Evolutionary conservation across 2,329 filamentous ascomycete genomes (phyloP).

Genomic region (Exophiala viscosa): DNA sequence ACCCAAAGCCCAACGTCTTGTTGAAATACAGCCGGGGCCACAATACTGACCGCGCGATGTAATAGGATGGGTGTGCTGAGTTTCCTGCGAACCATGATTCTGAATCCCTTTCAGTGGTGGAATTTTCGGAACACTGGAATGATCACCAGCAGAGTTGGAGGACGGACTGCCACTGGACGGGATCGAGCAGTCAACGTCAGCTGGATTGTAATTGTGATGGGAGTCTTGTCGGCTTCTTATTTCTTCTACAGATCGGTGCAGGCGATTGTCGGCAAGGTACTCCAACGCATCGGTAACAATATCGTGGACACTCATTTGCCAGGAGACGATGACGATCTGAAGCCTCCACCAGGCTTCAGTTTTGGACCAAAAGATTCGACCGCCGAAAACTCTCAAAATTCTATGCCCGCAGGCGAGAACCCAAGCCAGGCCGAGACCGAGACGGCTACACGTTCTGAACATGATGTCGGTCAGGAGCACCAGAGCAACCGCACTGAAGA

Average conservation of each 20-base stretch:
- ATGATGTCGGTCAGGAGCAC: no score
- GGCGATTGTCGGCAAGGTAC: conserved; percentile 22
- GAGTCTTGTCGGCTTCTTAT: conserved; percentile 47
- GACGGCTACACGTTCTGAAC: no score
- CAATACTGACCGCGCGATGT: no score
- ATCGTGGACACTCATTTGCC: conserved; percentile 29
- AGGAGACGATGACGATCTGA: conserved; percentile 29
- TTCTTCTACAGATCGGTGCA: conserved; percentile 29
- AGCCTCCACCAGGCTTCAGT: conserved; percentile 26
- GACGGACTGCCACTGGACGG: conserved; percentile 56
- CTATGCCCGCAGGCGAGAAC: background rate
- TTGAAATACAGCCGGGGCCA: no score
- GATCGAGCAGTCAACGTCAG: conserved; percentile 75
- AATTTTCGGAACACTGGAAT: conserved; percentile 63
- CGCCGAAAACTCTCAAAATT: background rate
- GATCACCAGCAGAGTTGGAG: conserved; percentile 31
- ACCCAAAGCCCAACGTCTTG: no score
- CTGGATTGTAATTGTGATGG: conserved; percentile 74
- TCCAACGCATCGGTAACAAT: conserved; percentile 28
- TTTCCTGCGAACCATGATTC: conserved; percentile 72
- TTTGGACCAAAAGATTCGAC: conserved; percentile 13
- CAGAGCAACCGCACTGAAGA: no score
- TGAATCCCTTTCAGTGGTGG: conserved; percentile 72
- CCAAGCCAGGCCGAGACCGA: background rate
- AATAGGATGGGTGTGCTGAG: conserved; percentile 69